A percentile compares a stretch with the other conserved stretches of the same genome.
Conservation (phyloP, 768 basidiomycete species). For the Naganishia vaughanmartiniae region DNA sequence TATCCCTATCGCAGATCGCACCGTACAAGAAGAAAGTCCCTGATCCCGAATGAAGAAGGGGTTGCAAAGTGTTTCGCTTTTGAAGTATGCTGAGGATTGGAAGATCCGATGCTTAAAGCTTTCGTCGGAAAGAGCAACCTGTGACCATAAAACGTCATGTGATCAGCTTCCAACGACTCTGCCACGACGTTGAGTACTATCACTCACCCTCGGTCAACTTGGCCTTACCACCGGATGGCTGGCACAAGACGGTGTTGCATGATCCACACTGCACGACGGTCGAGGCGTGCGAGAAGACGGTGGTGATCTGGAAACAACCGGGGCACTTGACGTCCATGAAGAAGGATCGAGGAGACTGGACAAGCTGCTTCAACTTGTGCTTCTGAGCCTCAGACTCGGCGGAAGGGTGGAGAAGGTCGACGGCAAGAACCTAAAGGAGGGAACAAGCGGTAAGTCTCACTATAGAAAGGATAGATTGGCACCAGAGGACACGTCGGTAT, state of each 20-base stretch:
- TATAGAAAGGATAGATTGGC: too few species aligned
- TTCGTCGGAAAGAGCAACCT: constrained; percentile 98
- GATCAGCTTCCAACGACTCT: not conserved
- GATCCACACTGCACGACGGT: constrained; percentile 91
- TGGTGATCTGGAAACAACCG: constrained; percentile 59
- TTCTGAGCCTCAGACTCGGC: constrained; percentile 76
- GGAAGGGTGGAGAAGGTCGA: constrained; percentile 97
- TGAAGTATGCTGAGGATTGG: constrained; percentile 11
- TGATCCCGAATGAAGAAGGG: constrained; percentile 22
- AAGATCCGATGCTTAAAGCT: constrained; percentile 52
- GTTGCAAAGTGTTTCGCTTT: constrained; percentile 26
- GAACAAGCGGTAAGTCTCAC: not conserved
- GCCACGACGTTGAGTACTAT: not conserved
- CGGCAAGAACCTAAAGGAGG: constrained; percentile 73
- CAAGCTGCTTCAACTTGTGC: constrained; percentile 99
- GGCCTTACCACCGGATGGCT: constrained; percentile 97
- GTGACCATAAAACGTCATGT: constrained; percentile 21
- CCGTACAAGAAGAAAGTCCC: constrained; percentile 26
- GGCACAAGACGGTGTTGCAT: constrained; percentile 92
- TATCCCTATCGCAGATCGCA: constrained; percentile 24
- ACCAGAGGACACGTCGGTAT: not conserved
- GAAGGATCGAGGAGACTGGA: constrained; percentile 96
- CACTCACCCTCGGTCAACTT: constrained; percentile 91
- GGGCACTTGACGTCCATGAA: constrained; percentile 99
- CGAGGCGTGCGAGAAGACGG: constrained; percentile 99